A percentile compares a stretch with the other conserved stretches of the same genome.
phyloP scores from a whole-genome alignment of 495 filamentous ascomycete genomes.

The Penicillium lagena region DNA sequence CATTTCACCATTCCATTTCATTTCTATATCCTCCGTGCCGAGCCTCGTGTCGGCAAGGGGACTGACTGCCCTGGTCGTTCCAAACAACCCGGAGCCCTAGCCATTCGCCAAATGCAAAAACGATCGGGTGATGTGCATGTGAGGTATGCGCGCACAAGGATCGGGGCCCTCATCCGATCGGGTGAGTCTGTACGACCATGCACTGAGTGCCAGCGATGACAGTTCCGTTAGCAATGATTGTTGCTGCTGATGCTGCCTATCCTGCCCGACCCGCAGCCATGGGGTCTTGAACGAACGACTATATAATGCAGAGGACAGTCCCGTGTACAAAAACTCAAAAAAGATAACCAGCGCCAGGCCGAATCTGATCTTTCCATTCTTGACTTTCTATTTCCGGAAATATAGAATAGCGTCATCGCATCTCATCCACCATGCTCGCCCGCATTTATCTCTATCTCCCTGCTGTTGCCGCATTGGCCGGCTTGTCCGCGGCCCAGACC shows the following conservation, averaged over 20 bases:
- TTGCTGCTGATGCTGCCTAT: conserved; percentile 4
- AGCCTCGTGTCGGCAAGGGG: too few species aligned
- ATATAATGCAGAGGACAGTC: neutral
- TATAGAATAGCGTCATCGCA: neutral
- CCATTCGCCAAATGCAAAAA: too few species aligned
- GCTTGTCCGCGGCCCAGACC: conserved; percentile 15
- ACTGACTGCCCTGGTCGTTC: too few species aligned
- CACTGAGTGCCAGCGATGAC: neutral
- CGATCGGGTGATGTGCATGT: conserved; percentile 4
- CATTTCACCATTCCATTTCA: too few species aligned
- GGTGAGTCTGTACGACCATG: conserved; percentile 1
- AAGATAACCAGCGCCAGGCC: too few species aligned
- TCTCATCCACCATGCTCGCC: conserved; percentile 9
- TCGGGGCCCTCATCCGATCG: conserved; percentile 1
- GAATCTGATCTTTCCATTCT: too few species aligned
- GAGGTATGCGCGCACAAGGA: conserved; percentile 13
- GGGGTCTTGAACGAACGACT: neutral
- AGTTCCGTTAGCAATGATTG: conserved; percentile 17
- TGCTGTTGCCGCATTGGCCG: conserved; percentile 8
- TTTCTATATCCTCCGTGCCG: too few species aligned
- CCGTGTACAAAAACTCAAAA: too few species aligned
- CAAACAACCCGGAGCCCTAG: too few species aligned
- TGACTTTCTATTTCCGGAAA: too few species aligned
- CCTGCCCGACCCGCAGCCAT: conserved; percentile 1
- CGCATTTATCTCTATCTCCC: conserved; percentile 5